Evolutionary conservation across 2,329 filamentous ascomycete species (phyloP).

Genomic region (Colletotrichum aenigma): DNA sequence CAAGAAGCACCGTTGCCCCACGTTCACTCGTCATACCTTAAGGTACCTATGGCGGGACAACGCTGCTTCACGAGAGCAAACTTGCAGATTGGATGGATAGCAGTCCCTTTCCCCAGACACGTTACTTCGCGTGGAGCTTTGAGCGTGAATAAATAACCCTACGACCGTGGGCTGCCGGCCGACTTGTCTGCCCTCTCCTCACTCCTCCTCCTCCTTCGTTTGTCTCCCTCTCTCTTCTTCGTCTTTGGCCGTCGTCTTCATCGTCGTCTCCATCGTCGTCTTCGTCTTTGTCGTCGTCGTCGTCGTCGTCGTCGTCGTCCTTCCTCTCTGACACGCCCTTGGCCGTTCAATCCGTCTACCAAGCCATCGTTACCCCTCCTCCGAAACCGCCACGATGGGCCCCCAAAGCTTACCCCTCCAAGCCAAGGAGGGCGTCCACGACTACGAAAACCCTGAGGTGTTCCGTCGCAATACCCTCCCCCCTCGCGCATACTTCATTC

Average conservation of each 20-base stretch:
- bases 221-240: not conserved
- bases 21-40: conserved; percentile 7
- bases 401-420: conserved; percentile 34
- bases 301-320: not conserved
- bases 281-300: not conserved
- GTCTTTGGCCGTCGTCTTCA: not conserved
- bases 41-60: conserved; percentile 2
- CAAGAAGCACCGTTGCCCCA: not conserved
- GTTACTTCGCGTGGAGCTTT: conserved; percentile 2
- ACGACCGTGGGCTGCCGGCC: not conserved
- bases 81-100: not conserved
- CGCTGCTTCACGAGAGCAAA: conserved; percentile 9
- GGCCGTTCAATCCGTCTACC: not conserved
- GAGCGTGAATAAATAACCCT: conserved; percentile 14
- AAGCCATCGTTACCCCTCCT: not conserved
- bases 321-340: not conserved
- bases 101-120: not conserved
- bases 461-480: conserved; percentile 59
- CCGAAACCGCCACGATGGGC: conserved; percentile 19
- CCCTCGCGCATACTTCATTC: conserved; percentile 56
- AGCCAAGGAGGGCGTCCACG: conserved; percentile 40
- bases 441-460: conserved; percentile 55
- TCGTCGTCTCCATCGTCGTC: not conserved
- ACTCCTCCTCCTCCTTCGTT: not conserved
- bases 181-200: not conserved